phyloP scores from a whole-genome alignment of 495 filamentous ascomycete genomes.

The Pseudomonodictys pantanalensis region DNA sequence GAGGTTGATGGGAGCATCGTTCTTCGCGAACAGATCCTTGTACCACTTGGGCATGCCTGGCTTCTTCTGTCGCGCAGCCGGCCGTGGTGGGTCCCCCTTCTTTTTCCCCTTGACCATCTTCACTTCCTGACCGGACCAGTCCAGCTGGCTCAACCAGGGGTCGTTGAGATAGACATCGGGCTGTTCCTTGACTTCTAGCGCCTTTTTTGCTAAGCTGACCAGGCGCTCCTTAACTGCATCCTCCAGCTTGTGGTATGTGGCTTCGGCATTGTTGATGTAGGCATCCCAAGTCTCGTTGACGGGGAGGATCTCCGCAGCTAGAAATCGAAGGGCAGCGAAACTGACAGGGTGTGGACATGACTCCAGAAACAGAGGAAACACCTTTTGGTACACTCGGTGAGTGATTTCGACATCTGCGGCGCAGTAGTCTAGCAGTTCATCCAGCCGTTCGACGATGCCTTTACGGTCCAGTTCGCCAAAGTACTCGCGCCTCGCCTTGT shows the following conservation, averaged over 20 bases:
- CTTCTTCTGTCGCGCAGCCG: constrained; percentile 80
- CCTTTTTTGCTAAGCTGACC: constrained; percentile 67
- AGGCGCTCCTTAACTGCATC: constrained; percentile 73
- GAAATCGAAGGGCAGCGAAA: constrained; percentile 87
- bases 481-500: constrained; percentile 81
- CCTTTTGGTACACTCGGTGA: constrained; percentile 85
- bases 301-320: constrained; percentile 88
- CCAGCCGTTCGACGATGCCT: constrained; percentile 64
- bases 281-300: constrained; percentile 82
- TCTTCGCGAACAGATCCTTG: constrained; percentile 77
- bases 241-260: constrained; percentile 74
- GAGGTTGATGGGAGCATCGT: constrained; percentile 62
- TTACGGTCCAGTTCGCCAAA: constrained; percentile 79
- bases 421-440: constrained; percentile 89
- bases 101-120: constrained; percentile 89
- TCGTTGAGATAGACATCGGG: constrained; percentile 67
- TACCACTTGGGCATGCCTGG: constrained; percentile 97
- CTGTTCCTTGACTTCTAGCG: constrained; percentile 67
- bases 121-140: constrained; percentile 91
- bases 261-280: constrained; percentile 78
- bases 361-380: constrained; percentile 82
- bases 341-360: constrained; percentile 95
- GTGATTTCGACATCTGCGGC: constrained; percentile 92
- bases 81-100: constrained; percentile 73
- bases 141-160: constrained; percentile 87